Conservation (phyloP, 2,329 filamentous ascomycete genomes). For the Cryphonectria carpinicola region DNA sequence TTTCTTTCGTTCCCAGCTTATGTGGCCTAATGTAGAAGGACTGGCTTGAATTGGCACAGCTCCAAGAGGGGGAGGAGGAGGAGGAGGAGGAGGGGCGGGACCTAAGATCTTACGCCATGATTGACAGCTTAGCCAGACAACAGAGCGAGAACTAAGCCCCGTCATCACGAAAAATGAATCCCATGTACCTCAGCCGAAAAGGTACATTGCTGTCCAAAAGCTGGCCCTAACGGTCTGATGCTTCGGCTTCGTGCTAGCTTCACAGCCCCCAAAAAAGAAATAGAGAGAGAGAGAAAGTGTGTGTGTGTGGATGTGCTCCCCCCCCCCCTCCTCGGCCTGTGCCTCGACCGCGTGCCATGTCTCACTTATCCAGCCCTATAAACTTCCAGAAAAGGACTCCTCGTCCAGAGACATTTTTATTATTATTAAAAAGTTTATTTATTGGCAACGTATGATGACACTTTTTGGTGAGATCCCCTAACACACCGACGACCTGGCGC, state of each 20-base stretch:
- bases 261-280: not conserved
- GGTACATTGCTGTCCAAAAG: not conserved
- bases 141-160: not conserved
- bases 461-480: not conserved
- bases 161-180: constrained; percentile 6
- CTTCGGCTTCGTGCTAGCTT: not conserved
- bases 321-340: too few relatives aligned
- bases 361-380: constrained; percentile 19
- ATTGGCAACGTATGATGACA: not conserved
- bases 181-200: constrained; percentile 12
- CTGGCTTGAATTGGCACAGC: not conserved
- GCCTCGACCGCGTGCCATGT: not conserved
- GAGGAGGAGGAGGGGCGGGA: not conserved
- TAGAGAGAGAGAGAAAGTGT: not conserved
- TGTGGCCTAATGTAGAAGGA: not conserved
- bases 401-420: not conserved
- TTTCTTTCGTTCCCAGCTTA: not conserved
- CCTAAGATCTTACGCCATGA: not conserved
- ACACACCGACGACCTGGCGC: not conserved
- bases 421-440: not conserved
- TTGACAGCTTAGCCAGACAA: not conserved
- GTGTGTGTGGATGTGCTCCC: not conserved
- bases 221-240: not conserved
- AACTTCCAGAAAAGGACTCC: constrained; percentile 3
- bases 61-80: not conserved